Percentiles rank a stretch among this genome's conserved stretches.
phyloP scores from a whole-genome alignment of 306 rosid species.

The Lathyrus sativus region DNA sequence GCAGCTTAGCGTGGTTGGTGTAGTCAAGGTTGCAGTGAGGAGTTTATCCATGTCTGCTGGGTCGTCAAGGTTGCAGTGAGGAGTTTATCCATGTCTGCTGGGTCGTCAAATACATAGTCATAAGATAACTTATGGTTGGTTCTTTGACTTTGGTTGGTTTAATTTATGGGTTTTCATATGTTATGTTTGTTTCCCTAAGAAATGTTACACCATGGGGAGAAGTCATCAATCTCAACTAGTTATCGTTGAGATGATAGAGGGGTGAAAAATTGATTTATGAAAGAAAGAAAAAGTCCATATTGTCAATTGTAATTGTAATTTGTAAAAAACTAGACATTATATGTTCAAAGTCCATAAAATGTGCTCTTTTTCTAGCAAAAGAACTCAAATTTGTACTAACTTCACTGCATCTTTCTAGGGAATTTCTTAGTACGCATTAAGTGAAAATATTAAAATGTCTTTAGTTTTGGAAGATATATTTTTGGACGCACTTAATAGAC shows the following conservation, averaged over 20 bases:
- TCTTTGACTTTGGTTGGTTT: slow-evolving; percentile 9
- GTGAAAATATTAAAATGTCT: no score
- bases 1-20: slow-evolving; percentile 83
- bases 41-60: slow-evolving; percentile 71
- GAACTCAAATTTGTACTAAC: background rate
- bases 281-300: slow-evolving; percentile 14
- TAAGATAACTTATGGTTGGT: slow-evolving; percentile 22
- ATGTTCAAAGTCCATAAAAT: slow-evolving; percentile 12
- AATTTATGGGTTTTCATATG: slow-evolving; percentile 19
- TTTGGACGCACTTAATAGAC: no score
- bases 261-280: slow-evolving; percentile 30
- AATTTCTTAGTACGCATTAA: no score
- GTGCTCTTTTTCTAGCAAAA: background rate
- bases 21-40: slow-evolving; percentile 82
- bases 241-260: slow-evolving; percentile 41
- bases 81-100: slow-evolving; percentile 70
- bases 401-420: background rate
- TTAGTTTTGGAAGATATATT: no score
- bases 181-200: background rate
- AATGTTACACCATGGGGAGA: background rate
- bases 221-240: slow-evolving; percentile 35
- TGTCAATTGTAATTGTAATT: slow-evolving; percentile 31
- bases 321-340: slow-evolving; percentile 18
- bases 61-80: slow-evolving; percentile 79
- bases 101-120: slow-evolving; percentile 58